phyloP scores from a whole-genome alignment of 495 filamentous ascomycete genomes.

The Hamigera avellanea region DNA sequence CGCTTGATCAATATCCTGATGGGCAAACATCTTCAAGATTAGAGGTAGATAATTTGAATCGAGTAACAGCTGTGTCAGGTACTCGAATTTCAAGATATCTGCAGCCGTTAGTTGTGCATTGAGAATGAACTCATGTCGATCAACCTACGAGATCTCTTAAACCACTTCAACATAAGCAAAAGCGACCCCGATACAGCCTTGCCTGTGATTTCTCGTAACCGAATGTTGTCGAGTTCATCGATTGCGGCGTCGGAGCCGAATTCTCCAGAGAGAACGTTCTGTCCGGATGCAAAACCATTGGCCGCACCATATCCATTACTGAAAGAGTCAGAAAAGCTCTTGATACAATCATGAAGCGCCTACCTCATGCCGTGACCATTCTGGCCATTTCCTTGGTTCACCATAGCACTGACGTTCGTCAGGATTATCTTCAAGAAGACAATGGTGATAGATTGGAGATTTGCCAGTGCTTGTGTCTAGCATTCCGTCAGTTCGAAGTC shows the following conservation, averaged over 20 bases:
- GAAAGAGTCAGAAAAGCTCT: background rate
- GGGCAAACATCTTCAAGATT: slow-evolving; percentile 81
- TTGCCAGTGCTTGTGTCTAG: slow-evolving; percentile 61
- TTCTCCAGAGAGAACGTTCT: slow-evolving; percentile 17
- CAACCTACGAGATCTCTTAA: slow-evolving; percentile 80
- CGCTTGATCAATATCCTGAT: slow-evolving; percentile 80
- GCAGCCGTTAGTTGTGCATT: slow-evolving; percentile 8
- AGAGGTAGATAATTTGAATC: slow-evolving; percentile 91
- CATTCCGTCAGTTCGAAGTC: slow-evolving; percentile 10
- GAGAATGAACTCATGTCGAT: background rate
- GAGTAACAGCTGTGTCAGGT: slow-evolving; percentile 81
- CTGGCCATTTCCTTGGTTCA: slow-evolving; percentile 39
- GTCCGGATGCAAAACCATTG: slow-evolving; percentile 19
- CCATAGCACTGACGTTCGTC: slow-evolving; percentile 60
- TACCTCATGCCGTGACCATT: slow-evolving; percentile 30
- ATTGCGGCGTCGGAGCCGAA: slow-evolving; percentile 28
- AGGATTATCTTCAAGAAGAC: slow-evolving; percentile 81
- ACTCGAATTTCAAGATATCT: slow-evolving; percentile 96
- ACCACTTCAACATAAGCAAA: slow-evolving; percentile 85
- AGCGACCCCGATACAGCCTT: slow-evolving; percentile 86
- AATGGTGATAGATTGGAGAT: slow-evolving; percentile 89
- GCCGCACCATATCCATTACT: slow-evolving; percentile 22
- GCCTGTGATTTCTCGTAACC: slow-evolving; percentile 71
- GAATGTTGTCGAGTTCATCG: slow-evolving; percentile 69
- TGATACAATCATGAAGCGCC: slow-evolving; percentile 1